Percentiles rank a stretch among this genome's conserved stretches.
phyloP scores from a whole-genome alignment of 2,329 filamentous ascomycete species.

The Stagonosporopsis cucurbitacearum region DNA sequence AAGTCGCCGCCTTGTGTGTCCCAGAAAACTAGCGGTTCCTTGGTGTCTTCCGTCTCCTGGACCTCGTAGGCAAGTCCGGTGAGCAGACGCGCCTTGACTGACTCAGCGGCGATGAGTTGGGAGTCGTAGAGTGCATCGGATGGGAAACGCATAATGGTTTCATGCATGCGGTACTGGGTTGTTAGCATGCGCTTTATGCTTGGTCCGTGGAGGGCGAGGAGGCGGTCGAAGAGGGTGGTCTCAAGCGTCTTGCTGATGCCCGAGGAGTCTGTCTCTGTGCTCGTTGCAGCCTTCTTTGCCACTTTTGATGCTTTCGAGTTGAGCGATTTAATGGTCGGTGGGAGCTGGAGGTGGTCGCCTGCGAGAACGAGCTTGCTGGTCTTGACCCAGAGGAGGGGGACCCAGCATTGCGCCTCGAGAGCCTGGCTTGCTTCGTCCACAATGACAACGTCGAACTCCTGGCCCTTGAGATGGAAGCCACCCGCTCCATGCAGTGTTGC shows the following conservation, averaged over 20 bases:
- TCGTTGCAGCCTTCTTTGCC: constrained; percentile 41
- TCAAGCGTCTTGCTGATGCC: constrained; percentile 68
- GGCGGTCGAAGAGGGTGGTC: constrained; percentile 89
- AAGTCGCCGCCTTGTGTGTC: constrained; percentile 97
- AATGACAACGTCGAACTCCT: constrained; percentile 90
- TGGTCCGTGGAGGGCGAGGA: constrained; percentile 80
- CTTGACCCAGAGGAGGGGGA: constrained; percentile 74
- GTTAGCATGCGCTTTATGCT: constrained; percentile 93
- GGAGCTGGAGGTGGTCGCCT: constrained; percentile 91
- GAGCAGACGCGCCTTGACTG: constrained; percentile 76
- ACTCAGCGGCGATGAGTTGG: constrained; percentile 79
- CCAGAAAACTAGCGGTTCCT: constrained; percentile 87
- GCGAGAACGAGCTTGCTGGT: constrained; percentile 86
- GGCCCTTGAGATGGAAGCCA: constrained; percentile 77
- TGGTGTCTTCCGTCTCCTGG: constrained; percentile 81
- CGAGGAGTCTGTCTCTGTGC: constrained; percentile 44
- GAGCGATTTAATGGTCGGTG: constrained; percentile 89
- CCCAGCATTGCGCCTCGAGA: constrained; percentile 96
- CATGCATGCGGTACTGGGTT: constrained; percentile 97
- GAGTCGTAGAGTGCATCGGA: constrained; percentile 86
- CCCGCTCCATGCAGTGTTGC: constrained; percentile 93
- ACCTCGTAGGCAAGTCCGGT: constrained; percentile 80
- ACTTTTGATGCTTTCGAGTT: constrained; percentile 51
- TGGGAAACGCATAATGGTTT: constrained; percentile 92
- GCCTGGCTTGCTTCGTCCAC: constrained; percentile 97